Evolutionary conservation across 2,329 filamentous ascomycete genomes (phyloP).

Genomic region (Penicillium sp.): DNA sequence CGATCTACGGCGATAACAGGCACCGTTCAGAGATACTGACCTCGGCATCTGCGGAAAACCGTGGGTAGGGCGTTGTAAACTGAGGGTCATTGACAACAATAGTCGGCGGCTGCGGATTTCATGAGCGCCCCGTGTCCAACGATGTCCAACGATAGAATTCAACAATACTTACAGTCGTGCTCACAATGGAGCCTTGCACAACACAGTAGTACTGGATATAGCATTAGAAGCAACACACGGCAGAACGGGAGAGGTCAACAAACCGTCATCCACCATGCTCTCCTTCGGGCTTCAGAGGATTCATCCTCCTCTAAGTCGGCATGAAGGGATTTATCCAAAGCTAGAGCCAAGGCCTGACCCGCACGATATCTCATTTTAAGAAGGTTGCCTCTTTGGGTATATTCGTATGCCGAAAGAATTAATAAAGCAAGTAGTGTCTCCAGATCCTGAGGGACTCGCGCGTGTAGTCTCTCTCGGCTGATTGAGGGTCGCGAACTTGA

Average conservation of each 20-base stretch:
- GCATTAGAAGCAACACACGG: neutral
- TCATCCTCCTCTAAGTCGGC: slow-evolving; percentile 33
- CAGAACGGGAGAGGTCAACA: slow-evolving; percentile 2
- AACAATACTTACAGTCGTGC: slow-evolving; percentile 38
- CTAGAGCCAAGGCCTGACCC: slow-evolving; percentile 43
- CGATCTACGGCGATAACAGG: neutral
- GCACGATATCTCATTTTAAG: slow-evolving; percentile 48
- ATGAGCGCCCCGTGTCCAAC: neutral
- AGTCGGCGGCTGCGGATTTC: slow-evolving; percentile 38
- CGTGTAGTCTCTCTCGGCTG: slow-evolving; percentile 38
- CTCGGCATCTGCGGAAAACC: slow-evolving; percentile 41
- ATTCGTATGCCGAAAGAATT: slow-evolving; percentile 47
- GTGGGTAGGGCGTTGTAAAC: slow-evolving; percentile 43
- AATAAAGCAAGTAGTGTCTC: slow-evolving; percentile 43
- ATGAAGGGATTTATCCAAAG: slow-evolving; percentile 46
- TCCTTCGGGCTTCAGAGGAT: slow-evolving; percentile 41
- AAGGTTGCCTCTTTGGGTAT: slow-evolving; percentile 46
- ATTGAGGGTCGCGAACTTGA: slow-evolving; percentile 30
- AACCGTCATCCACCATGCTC: slow-evolving; percentile 52
- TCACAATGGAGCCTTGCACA: slow-evolving; percentile 46
- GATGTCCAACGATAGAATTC: no score
- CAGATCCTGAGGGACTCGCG: slow-evolving; percentile 40
- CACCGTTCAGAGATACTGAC: slow-evolving; percentile 24
- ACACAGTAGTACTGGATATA: slow-evolving; percentile 42
- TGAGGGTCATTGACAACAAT: slow-evolving; percentile 45